Conservation (phyloP, 2,329 filamentous ascomycete genomes). For the Ustulina deusta region DNA sequence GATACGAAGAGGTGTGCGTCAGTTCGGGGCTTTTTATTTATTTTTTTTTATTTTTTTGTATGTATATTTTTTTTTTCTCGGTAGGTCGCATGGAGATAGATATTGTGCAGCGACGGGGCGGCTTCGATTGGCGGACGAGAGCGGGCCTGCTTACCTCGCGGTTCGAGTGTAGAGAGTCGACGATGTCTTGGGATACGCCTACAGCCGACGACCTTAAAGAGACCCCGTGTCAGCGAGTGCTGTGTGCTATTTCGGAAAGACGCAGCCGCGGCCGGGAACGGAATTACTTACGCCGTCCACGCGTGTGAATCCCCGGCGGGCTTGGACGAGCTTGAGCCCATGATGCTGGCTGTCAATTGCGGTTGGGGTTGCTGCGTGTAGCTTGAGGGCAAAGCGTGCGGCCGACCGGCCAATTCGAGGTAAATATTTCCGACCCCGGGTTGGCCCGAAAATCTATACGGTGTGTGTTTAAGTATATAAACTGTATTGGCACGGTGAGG, state of each 20-base stretch:
- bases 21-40: conserved; percentile 1
- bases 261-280: neutral
- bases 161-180: conserved; percentile 85
- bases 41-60: neutral
- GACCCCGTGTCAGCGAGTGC: conserved; percentile 10
- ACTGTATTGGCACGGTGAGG: conserved; percentile 4
- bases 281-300: conserved; percentile 67
- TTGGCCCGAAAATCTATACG: conserved; percentile 39
- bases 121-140: neutral
- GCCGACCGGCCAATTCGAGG: conserved; percentile 39
- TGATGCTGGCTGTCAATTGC: conserved; percentile 56
- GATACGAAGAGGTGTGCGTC: conserved; percentile 13
- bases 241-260: conserved; percentile 13
- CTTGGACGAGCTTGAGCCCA: conserved; percentile 70
- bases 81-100: neutral
- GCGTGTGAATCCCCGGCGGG: conserved; percentile 59
- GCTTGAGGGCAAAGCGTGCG: conserved; percentile 28
- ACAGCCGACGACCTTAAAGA: conserved; percentile 58
- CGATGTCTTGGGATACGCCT: conserved; percentile 80
- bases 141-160: conserved; percentile 74
- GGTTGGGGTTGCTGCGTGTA: conserved; percentile 35
- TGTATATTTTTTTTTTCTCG: neutral
- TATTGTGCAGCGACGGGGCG: neutral
- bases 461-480: conserved; percentile 3
- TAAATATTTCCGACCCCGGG: conserved; percentile 44